Evolutionary conservation across 2,329 filamentous ascomycete species (phyloP), one percentile per base, ranked within the genome.

Genomic region (Verticillium isaacii): DNA sequence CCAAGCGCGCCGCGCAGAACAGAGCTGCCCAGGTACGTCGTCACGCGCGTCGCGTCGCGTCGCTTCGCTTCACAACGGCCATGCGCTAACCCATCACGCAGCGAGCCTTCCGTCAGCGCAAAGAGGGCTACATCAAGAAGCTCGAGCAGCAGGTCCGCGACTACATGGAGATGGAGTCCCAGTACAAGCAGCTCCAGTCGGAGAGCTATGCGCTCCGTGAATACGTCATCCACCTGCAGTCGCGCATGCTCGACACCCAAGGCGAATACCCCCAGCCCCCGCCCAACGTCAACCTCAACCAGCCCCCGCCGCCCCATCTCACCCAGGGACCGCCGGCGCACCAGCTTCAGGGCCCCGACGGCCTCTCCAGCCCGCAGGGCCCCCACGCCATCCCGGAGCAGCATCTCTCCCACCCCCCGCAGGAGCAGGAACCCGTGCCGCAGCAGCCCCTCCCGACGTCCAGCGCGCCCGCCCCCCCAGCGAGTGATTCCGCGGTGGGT

Each of bases 111-210:
- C 91, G 95, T 52, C 93, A 98, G 78, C 90, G 95, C 65, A 99
- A 99, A 74, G 95, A 99, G 77, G 91, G 92, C 56, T 97, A 99
- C 75, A 99, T 99, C 75, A 96, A 96, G 80, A 96, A 96, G 74
- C 85, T 99, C 7, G 95, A 99, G 77, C 90, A 95, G 72, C 92
- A 98, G 73, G 92, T 97, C 59, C 89, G 92, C 70, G 91, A 95
- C 34, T 91, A 87, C 67, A 84, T 86, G 68, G 83, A 87, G 19
- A 85, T 97, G 75, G 90, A 93, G 67, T 85, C 90, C 65, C 86
- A 85, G 61, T 92, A 86, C 76, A 95, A 96, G 74, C 79, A 83
- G n/a, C 79, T 96, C 32, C 92, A 97, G 72, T 82, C 86, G 32
- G 94, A 99, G 74, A 97, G 97, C 77, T 95, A 93, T 73, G 87